Evolutionary conservation across 1,284 basidiomycete genomes (phyloP), one percentile per base, ranked within the genome.

Genomic region (Xerocomus nothofagi): DNA sequence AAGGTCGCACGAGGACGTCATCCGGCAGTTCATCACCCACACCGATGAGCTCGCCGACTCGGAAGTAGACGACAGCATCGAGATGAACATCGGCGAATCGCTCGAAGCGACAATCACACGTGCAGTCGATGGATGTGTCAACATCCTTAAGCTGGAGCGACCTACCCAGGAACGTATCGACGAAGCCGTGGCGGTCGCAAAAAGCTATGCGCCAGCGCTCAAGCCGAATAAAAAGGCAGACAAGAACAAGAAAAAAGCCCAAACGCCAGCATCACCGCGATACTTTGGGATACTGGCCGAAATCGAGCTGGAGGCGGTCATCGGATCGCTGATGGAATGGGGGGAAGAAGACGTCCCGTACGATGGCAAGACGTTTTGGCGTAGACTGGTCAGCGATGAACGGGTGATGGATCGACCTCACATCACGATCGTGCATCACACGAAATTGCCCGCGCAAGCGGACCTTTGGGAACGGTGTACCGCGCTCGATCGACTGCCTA

Each of bases 211-310:
- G 30, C 76, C 78, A 10, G 43, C 47, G 42, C n/a, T n/a, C n/a
- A n/a, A n/a, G n/a, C 54, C 57, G 51, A 78, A 71, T 56, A 69
- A 73, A 31, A 60, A 66, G 26, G 67, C 58, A 14, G 62, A 69
- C n/a, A 62, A 66, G 47, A 63, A 65, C 41, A 69, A 70, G 54
- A 69, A 68, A 47, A 65, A 55, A 54, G 64, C 18, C 53, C 69
- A 71, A 39, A 61, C 51, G 39, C 58, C 55, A 30, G 45, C 56
- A 1, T 26, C 50, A 2, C 48, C 63, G 4, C 73, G 91, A 38
- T 97, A 94, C 69, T 96, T 81, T 64, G 93, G 79, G 14, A 65
- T 97, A 37, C 68, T 88, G 3, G 82, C 86, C 2, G 91, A 95
- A 63, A 58, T 92, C 24, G 77, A 91, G 58, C 62, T 93, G 15